Base-by-base conservation (phyloP, 306 rosid genomes). In the Cicer yamashitae region DNA sequence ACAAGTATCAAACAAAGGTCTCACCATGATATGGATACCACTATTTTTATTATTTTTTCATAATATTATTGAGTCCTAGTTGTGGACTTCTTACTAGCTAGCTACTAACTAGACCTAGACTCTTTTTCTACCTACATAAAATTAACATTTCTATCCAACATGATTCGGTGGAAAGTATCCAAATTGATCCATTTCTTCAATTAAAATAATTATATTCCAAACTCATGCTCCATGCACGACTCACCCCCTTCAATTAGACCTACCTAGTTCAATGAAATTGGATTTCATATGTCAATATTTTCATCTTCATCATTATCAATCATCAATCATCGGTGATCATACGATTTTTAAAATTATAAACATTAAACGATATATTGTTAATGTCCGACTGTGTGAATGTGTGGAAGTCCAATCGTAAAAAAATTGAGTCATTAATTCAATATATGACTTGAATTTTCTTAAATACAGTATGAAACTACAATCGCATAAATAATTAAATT, bases 1-100 rank as follows among this genome's bases (percentile, higher is more conserved):
- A 89, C 89, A 88, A 78, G 84, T 84, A 89, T 85, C 89, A 87
- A 79, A 76, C 87, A 71, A 54, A 34, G 81, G 89, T 83, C 84
- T 64, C 62, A 60, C 53, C 76, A 66, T 0, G 73, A 70, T 76
- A 70, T 70, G 78, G 43, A 15, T 38, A 14, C 67, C 8, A 5
- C 13, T 43, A 10, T 76, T 57, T 40, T 67, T 39, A 18, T 17
- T 46, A 47, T 54, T 15, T 17, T 12, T 5, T 20, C 6, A 52
- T 71, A 53, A n/a, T 34, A 57, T 56, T 48, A 46, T 62, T 43
- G 40, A 45, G 59, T 46, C 70, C 51, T 74, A 54, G 63, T 63
- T 70, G 71, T 74, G 53, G 41, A 60, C 70, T 78, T 74, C 20
- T 54, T 63, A 41, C 48, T 68, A 6, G 30, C 72, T 67, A 74